Evolutionary conservation across 2,329 filamentous ascomycete genomes (phyloP), one percentile per base, ranked within the genome.

Genomic region (Elsinoe fawcettii): DNA sequence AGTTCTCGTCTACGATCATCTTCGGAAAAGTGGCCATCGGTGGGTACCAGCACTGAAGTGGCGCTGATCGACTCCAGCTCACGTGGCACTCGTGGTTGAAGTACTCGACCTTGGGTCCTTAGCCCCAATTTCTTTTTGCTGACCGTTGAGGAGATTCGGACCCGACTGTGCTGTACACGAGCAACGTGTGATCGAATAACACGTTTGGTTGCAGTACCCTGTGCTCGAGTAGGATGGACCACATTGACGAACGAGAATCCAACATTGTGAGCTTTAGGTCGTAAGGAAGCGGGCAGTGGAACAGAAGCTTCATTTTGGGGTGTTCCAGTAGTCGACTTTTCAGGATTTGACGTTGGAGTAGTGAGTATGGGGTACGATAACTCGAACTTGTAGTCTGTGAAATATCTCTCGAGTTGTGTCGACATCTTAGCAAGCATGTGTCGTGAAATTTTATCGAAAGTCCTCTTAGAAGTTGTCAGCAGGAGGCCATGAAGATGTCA

Each of bases 201-300:
- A 11, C 51, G 51, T 18, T 55, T 55, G 36, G 27, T 55, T 25
- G 16, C 16, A 5, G 51, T 22, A 4, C 51, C 51, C 3, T 20
- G n/a, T 11, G 34, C 51, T 16, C 43, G 32, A 16, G 43, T 11
- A 30, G 51, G 51, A 43, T 55, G 32, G 5, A 30, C 12, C 9
- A 43, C 32, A 43, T 55, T 55, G 32, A 55, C 51, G 16, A 55
- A 55, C 8, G 51, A 55, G 34, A 55, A 55, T 7, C 51, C 51
- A 30, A 43, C 51, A 43, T 55, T 20, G 36, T 55, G 32, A 18
- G 16, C 23, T 14, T 55, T 36, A 3, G 51, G 18, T 12, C 30
- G 20, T 22, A 8, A 32, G 3, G 44, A 30, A 7, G 6, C 18
- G 8, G 39, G 39, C 8, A 16, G 39, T 20, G 39, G 39, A 12